Conservation (phyloP, 176 grass and related monocot species). For the Zizania latifolia region DNA sequence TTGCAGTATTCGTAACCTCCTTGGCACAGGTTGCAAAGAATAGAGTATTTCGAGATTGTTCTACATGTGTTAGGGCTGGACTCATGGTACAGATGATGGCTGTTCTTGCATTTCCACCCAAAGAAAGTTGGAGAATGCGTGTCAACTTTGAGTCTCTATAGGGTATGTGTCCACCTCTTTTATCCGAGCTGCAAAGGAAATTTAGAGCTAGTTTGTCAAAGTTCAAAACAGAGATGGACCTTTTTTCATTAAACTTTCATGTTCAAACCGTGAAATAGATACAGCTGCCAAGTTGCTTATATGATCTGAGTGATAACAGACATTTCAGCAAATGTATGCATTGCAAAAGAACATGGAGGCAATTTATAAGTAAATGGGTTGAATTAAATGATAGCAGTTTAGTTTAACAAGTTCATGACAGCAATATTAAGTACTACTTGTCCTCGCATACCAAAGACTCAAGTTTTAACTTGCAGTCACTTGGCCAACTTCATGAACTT, state of each 20-base stretch:
- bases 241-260: background rate
- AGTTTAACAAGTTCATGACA: constrained; percentile 16
- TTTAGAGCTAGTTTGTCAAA: constrained; percentile 8
- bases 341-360: background rate
- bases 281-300: too few relatives aligned
- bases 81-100: constrained; percentile 99
- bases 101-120: constrained; percentile 95
- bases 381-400: background rate
- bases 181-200: constrained; percentile 60
- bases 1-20: constrained; percentile 84
- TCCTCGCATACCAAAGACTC: constrained; percentile 12
- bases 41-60: constrained; percentile 92
- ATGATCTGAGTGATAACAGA: constrained; percentile 11
- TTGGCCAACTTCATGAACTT: background rate
- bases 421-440: background rate
- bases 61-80: constrained; percentile 71
- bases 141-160: constrained; percentile 94
- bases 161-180: constrained; percentile 81
- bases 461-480: too few relatives aligned
- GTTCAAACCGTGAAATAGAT: background rate
- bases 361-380: constrained; percentile 2
- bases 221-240: background rate
- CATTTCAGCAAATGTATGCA: background rate
- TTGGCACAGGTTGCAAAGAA: constrained; percentile 94
- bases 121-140: constrained; percentile 86